Conservation (phyloP, 2,329 filamentous ascomycete species). For the Cladosporium sp. region DNA sequence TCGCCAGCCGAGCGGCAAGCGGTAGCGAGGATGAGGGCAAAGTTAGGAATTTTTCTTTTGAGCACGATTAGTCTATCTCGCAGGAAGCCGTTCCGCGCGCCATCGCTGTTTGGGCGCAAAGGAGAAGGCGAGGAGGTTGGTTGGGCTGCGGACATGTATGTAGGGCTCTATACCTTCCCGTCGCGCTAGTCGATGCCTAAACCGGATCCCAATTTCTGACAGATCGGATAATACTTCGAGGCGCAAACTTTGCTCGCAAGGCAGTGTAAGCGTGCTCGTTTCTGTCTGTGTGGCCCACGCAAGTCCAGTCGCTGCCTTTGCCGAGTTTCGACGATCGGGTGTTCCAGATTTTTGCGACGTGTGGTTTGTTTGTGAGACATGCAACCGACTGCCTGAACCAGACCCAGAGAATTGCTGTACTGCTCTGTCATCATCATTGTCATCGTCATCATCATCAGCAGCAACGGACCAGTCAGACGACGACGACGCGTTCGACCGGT, state of each 20-base stretch:
- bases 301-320: not conserved
- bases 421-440: not conserved
- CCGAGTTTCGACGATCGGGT: not conserved
- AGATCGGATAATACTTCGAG: conserved; percentile 20
- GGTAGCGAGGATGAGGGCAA: not conserved
- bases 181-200: conserved; percentile 16
- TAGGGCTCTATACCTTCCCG: conserved; percentile 17
- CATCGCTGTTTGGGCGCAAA: not conserved
- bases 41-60: not conserved
- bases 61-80: not conserved
- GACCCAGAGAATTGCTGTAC: not conserved
- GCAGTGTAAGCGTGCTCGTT: not conserved
- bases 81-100: not conserved
- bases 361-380: conserved; percentile 10
- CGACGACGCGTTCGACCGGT: not conserved
- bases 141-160: not conserved
- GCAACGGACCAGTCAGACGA: not conserved
- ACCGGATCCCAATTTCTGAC: conserved; percentile 18
- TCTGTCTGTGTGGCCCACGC: not conserved
- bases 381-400: not conserved
- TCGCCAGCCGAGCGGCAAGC: not conserved
- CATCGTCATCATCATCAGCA: not conserved
- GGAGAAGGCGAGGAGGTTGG: not conserved
- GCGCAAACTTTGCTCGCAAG: conserved; percentile 13
- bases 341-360: not conserved